phyloP scores from a whole-genome alignment of 2,329 filamentous ascomycete species.

The Aspergillus sclerotialis region DNA sequence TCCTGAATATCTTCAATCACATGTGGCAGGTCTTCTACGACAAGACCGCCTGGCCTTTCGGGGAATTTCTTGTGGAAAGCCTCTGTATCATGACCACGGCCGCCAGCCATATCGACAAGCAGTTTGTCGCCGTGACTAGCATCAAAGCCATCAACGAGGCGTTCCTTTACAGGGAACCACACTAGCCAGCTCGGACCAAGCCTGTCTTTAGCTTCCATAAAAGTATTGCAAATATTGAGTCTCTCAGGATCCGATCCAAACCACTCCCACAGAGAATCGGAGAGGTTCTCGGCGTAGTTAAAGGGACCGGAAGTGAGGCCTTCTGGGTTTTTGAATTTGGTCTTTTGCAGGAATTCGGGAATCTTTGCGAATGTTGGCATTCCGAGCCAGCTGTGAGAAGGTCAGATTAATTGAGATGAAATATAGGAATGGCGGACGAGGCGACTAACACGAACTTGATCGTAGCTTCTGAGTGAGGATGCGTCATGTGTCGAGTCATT shows the following conservation, averaged over 20 bases:
- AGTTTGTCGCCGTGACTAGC: neutral
- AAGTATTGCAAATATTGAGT: conserved; percentile 3
- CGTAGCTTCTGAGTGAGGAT: conserved; percentile 3
- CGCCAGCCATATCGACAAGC: conserved; percentile 8
- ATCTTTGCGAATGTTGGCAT: conserved; percentile 5
- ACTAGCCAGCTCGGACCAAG: conserved; percentile 6
- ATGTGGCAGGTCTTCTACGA: conserved; percentile 10
- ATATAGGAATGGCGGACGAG: neutral
- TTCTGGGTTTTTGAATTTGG: conserved; percentile 5
- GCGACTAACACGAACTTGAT: conserved; percentile 9
- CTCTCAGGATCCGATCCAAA: neutral
- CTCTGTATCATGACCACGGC: conserved; percentile 6
- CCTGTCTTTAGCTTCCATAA: conserved; percentile 7
- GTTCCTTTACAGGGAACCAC: conserved; percentile 7
- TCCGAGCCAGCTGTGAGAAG: neutral
- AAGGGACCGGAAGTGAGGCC: conserved; percentile 3
- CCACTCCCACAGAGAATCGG: conserved; percentile 5
- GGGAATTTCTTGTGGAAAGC: conserved; percentile 5
- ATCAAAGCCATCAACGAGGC: conserved; percentile 1
- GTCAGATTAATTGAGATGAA: neutral
- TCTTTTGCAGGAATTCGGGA: conserved; percentile 8
- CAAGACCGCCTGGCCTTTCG: conserved; percentile 3
- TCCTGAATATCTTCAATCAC: conserved; percentile 6
- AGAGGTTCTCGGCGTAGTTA: conserved; percentile 8
- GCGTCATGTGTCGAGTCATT: conserved; percentile 10